Conservation (phyloP, 768 basidiomycete species). For the Suillus bovinus region DNA sequence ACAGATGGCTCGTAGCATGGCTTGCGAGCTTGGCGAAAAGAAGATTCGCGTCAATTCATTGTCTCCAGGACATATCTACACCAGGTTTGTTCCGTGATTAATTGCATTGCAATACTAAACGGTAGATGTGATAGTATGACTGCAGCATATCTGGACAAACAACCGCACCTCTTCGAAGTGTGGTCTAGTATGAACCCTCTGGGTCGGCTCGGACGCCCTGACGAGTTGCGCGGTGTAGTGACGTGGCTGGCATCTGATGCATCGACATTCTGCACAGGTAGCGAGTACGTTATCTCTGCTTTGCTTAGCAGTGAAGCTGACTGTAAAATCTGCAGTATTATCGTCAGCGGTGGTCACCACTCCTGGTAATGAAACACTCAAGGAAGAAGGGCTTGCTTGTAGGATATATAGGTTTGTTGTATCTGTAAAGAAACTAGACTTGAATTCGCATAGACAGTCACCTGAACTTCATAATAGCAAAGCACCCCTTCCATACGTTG, state of each 20-base stretch:
- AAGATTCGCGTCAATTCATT: constrained; percentile 74
- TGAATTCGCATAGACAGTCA: neutral
- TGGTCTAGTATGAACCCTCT: constrained; percentile 74
- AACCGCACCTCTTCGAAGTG: constrained; percentile 61
- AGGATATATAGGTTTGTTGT: neutral
- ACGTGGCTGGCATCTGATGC: constrained; percentile 76
- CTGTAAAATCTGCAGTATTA: constrained; percentile 19
- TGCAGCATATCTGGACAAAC: constrained; percentile 63
- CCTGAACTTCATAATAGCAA: too few species aligned
- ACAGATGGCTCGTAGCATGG: constrained; percentile 83
- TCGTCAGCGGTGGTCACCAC: constrained; percentile 34
- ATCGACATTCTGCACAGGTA: constrained; percentile 77
- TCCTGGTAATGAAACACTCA: constrained; percentile 24
- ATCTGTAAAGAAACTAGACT: neutral
- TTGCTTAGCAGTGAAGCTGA: neutral
- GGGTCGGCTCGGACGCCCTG: constrained; percentile 67
- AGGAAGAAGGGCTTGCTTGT: neutral
- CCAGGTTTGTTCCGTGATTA: constrained; percentile 41
- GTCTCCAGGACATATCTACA: constrained; percentile 78
- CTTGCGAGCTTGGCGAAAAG: constrained; percentile 69
- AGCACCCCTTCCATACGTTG: too few species aligned
- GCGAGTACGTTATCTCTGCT: constrained; percentile 58
- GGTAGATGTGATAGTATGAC: constrained; percentile 57
- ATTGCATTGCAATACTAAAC: neutral
- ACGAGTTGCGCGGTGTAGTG: constrained; percentile 72